phyloP scores from a whole-genome alignment of 768 basidiomycete genomes.

The Stropharia rugosoannulata region DNA sequence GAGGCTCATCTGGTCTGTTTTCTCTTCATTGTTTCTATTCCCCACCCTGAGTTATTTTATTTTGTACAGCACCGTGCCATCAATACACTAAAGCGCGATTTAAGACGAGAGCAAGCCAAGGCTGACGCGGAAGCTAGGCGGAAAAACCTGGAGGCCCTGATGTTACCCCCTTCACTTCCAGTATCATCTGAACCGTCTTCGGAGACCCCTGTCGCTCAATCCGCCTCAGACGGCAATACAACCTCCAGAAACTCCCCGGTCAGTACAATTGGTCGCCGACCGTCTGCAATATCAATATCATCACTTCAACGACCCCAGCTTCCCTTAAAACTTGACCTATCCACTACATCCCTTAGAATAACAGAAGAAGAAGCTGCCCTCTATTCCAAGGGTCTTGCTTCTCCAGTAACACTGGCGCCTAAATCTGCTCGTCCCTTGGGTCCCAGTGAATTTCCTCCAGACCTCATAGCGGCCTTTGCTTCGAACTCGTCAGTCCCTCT shows the following conservation, averaged over 20 bases:
- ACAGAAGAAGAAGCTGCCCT: conserved; percentile 63
- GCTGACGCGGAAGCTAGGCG: conserved; percentile 34
- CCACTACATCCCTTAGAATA: conserved; percentile 64
- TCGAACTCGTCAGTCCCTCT: conserved; percentile 33
- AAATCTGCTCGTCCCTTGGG: conserved; percentile 67
- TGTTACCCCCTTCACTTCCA: conserved; percentile 20
- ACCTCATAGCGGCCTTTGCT: conserved; percentile 63
- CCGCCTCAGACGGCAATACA: conserved; percentile 22
- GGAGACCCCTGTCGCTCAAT: conserved; percentile 24
- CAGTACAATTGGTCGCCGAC: conserved; percentile 50
- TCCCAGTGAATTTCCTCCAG: conserved; percentile 56
- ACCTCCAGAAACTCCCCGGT: conserved; percentile 31
- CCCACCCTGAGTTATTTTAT: neutral
- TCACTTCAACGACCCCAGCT: conserved; percentile 72
- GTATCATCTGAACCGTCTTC: conserved; percentile 14
- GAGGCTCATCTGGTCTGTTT: conserved; percentile 66
- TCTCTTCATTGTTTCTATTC: neutral
- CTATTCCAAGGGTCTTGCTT: conserved; percentile 62
- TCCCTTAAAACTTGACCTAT: conserved; percentile 79
- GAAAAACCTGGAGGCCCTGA: conserved; percentile 17
- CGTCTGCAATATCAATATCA: conserved; percentile 77
- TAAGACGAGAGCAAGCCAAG: conserved; percentile 59
- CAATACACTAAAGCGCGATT: conserved; percentile 68
- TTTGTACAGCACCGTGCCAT: conserved; percentile 65
- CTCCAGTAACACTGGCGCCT: conserved; percentile 81